A percentile compares a stretch with the other conserved stretches of the same genome.
These are phyloP conservation scores for Penicillium mononematosum DNA, from an alignment of 495 filamentous ascomycete genomes.

Conservation along the genomic window DNA sequence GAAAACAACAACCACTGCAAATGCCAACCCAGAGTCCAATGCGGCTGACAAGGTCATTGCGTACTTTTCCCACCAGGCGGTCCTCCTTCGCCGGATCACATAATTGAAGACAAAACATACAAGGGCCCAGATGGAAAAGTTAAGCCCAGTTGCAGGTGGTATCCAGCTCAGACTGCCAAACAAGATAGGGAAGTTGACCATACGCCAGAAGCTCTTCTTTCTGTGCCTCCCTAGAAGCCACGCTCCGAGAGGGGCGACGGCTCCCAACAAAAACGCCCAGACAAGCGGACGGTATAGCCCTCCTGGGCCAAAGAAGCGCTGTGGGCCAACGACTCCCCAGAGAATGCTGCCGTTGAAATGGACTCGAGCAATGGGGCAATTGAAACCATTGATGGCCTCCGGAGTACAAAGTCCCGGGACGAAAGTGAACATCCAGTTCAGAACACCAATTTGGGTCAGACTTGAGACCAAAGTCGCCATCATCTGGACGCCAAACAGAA, in stretches of 20 bases:
- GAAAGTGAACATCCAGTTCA: constrained; percentile 86
- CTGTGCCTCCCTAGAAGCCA: constrained; percentile 60
- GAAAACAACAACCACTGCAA: constrained; percentile 77
- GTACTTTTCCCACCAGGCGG: constrained; percentile 83
- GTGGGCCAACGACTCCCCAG: constrained; percentile 82
- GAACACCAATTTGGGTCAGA: constrained; percentile 74
- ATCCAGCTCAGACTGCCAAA: constrained; percentile 62
- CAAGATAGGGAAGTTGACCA: constrained; percentile 46
- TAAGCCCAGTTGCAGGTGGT: constrained; percentile 60
- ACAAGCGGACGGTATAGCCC: constrained; percentile 58
- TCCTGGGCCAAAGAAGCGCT: constrained; percentile 66
- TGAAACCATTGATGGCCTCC: constrained; percentile 78
- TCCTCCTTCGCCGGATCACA: constrained; percentile 61
- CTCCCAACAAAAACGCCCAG: constrained; percentile 78
- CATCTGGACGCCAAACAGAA: constrained; percentile 76
- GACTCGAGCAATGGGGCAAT: constrained; percentile 81
- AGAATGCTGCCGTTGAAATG: constrained; percentile 88
- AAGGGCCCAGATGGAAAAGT: constrained; percentile 42
- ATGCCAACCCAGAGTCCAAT: constrained; percentile 76
- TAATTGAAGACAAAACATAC: constrained; percentile 84
- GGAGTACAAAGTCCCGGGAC: constrained; percentile 75
- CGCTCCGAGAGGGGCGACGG: constrained; percentile 63
- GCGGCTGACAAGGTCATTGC: constrained; percentile 83
- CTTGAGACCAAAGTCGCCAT: constrained; percentile 75
- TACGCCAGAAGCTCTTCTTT: constrained; percentile 42